Base-by-base conservation (phyloP, 1,284 basidiomycete genomes). In the Jaminaea rosea region DNA sequence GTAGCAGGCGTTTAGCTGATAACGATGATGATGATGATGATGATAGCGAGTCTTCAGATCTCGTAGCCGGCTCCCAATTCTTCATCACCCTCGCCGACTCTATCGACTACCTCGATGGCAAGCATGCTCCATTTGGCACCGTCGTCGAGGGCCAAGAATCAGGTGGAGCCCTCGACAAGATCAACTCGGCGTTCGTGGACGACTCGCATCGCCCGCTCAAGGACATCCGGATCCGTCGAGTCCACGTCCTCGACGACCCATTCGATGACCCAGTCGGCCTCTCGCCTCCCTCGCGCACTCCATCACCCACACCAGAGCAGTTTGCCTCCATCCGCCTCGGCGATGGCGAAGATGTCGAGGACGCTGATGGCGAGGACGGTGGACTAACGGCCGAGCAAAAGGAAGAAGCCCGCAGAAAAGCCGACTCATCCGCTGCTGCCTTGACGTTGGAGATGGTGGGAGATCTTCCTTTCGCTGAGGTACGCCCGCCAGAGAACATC, bases 401-500 rank as follows among this genome's bases (percentile, higher is more conserved):
- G 37, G 93, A 93, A 64, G 80, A 80, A 15, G 78, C 82, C 44
- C 82, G 86, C 10, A 83, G 91, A 10, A 81, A 84, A 72, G 85
- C 86, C 53, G 91, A 91, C 0, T 92, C 93, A 0, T 83, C 83
- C 1, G 90, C 92, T 0, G 90, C 90, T 34, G 94, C 93, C 0
- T 78, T 99, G 11, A 98, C 94, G 1, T 82, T 99, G 46, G 94
- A 99, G 75, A 98, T 99, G 90, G 93, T 98, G 54, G 93, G 93
- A 44, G 94, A 99, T 75, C 78, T 98, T 49, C 94, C 94, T 0
- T 97, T 98, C 70, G 94, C 93, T 17, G 93, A 96, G 67, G 89
- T 99, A 37, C 83, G 91, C 37, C 94, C 94, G 0, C 93, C 93
- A 0, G 93, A 99, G 76, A 98, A 98, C 76, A 91, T 98, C 36